Evolutionary conservation across 2,329 filamentous ascomycete genomes (phyloP).

Genomic region (Drechmeria coniospora): DNA sequence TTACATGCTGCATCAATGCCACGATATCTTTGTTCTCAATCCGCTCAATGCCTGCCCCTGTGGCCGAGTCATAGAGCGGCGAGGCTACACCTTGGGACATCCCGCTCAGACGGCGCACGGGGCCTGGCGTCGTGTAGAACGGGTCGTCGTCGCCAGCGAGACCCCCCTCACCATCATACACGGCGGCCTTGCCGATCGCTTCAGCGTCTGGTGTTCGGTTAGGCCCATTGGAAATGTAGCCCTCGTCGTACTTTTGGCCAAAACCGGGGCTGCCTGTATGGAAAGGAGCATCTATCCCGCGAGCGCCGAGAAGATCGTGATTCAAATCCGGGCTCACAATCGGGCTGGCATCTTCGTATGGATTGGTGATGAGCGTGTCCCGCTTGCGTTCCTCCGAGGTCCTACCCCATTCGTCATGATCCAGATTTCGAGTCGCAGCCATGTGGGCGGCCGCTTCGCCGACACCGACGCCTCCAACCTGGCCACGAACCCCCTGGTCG

Average conservation of each 20-base stretch:
- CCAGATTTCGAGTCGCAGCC: conserved; percentile 34
- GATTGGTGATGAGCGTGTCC: conserved; percentile 51
- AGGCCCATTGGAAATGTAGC: conserved; percentile 68
- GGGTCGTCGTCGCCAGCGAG: conserved; percentile 42
- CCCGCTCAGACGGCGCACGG: conserved; percentile 60
- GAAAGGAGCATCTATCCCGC: conserved; percentile 27
- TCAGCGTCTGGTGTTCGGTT: conserved; percentile 38
- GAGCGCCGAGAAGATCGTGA: conserved; percentile 29
- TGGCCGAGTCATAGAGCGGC: conserved; percentile 79
- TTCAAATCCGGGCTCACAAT: conserved; percentile 39
- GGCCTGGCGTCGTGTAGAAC: conserved; percentile 43
- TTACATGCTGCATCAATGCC: conserved; percentile 87
- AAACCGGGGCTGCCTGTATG: conserved; percentile 40
- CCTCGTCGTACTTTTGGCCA: conserved; percentile 60
- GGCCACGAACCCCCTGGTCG: conserved; percentile 18
- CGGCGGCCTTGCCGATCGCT: conserved; percentile 39
- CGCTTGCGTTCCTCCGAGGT: conserved; percentile 48
- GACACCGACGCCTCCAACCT: conserved; percentile 22
- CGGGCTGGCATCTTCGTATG: conserved; percentile 49
- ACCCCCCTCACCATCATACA: conserved; percentile 35
- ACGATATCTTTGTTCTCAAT: conserved; percentile 97
- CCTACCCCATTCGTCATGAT: conserved; percentile 49
- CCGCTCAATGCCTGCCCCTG: conserved; percentile 71
- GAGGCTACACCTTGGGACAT: conserved; percentile 86
- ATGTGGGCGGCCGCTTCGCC: conserved; percentile 34